Evolutionary conservation across 2,329 filamentous ascomycete genomes (phyloP).

Genomic region (Talaromyces marneffei): DNA sequence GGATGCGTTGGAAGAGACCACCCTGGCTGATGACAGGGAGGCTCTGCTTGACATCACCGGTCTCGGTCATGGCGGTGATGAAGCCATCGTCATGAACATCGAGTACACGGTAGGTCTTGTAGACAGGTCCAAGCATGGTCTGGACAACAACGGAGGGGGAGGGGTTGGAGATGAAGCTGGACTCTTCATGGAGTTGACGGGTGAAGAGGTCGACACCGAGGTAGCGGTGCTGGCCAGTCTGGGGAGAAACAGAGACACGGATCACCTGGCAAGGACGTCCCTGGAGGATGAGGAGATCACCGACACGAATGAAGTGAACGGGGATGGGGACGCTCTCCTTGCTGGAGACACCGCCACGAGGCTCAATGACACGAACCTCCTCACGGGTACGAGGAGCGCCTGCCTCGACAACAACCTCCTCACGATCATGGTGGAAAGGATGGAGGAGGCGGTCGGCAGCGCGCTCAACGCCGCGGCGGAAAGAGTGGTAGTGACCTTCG

Average conservation of each 20-base stretch:
- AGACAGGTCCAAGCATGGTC: constrained; percentile 98
- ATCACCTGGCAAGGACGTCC: constrained; percentile 99
- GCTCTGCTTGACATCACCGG: constrained; percentile 94
- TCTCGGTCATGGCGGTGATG: constrained; percentile 97
- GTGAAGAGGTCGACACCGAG: constrained; percentile 99
- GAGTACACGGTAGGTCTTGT: constrained; percentile 99
- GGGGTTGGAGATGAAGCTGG: constrained; percentile 94
- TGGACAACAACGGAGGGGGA: constrained; percentile 94
- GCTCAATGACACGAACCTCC: constrained; percentile 47
- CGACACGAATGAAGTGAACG: constrained; percentile 98
- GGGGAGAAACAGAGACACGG: constrained; percentile 95
- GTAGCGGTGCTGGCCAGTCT: constrained; percentile 99
- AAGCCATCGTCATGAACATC: constrained; percentile 81
- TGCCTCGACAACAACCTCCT: constrained; percentile 38
- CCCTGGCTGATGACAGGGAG: constrained; percentile 94
- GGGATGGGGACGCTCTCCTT: constrained; percentile 95
- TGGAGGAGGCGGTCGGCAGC: constrained; percentile 61
- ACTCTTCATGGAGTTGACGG: constrained; percentile 99
- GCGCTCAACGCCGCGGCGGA: constrained; percentile 64
- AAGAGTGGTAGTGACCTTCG: constrained; percentile 68
- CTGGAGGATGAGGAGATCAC: constrained; percentile 97
- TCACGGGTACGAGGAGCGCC: constrained; percentile 44
- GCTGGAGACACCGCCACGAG: constrained; percentile 41
- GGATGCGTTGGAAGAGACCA: constrained; percentile 74
- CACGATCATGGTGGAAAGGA: constrained; percentile 51